Evolutionary conservation across 2,329 filamentous ascomycete genomes (phyloP).

Genomic region (Coleophoma crateriformis): DNA sequence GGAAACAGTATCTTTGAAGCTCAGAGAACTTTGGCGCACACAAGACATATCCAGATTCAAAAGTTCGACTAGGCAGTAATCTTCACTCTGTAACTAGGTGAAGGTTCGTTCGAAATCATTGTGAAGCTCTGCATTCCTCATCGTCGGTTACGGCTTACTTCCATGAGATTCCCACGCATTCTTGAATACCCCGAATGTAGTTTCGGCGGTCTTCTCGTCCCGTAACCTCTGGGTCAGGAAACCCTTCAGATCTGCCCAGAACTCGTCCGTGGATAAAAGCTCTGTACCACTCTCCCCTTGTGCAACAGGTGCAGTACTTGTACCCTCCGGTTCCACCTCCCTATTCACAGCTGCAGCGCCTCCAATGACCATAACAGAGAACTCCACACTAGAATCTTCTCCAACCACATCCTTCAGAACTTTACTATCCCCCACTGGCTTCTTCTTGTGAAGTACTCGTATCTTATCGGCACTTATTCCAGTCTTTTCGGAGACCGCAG

Average conservation of each 20-base stretch:
- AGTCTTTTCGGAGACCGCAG: slow-evolving; percentile 57
- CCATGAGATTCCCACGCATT: slow-evolving; percentile 52
- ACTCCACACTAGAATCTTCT: slow-evolving; percentile 57
- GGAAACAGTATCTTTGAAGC: background rate
- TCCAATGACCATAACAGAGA: slow-evolving; percentile 84
- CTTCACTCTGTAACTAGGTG: background rate
- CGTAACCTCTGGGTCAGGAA: slow-evolving; percentile 77
- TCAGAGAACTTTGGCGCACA: slow-evolving; percentile 2
- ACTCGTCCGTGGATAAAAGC: slow-evolving; percentile 63
- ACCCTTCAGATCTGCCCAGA: slow-evolving; percentile 80
- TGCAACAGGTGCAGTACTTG: slow-evolving; percentile 32
- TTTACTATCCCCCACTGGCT: slow-evolving; percentile 75
- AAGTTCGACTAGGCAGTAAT: slow-evolving; percentile 2
- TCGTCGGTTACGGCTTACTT: background rate
- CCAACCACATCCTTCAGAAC: slow-evolving; percentile 67
- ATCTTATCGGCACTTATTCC: slow-evolving; percentile 70
- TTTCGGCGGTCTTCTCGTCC: slow-evolving; percentile 60
- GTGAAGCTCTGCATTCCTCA: no score
- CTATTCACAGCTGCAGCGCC: slow-evolving; percentile 47
- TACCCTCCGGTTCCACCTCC: slow-evolving; percentile 27
- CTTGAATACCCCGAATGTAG: slow-evolving; percentile 63
- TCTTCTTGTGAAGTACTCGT: slow-evolving; percentile 81
- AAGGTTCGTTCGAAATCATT: background rate
- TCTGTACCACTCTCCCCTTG: slow-evolving; percentile 49
- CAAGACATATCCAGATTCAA: slow-evolving; percentile 16